phyloP scores from a whole-genome alignment of 805 yeast species.

The Saturnispora serradocipensis region DNA sequence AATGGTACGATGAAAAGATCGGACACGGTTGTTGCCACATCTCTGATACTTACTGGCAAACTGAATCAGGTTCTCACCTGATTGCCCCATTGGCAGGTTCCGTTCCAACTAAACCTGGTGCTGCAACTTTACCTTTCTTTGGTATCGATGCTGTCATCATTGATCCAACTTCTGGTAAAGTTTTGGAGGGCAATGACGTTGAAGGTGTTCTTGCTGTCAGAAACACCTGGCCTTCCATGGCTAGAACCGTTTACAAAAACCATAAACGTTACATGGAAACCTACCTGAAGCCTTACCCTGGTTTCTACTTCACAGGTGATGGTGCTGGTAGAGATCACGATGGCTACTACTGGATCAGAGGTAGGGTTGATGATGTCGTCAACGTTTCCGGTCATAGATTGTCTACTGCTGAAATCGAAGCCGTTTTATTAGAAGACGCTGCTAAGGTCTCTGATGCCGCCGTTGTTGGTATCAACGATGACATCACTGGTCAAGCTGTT shows the following conservation, averaged over 20 bases:
- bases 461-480: conserved; percentile 93
- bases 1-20: conserved; percentile 90
- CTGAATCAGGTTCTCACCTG: conserved; percentile 94
- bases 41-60: conserved; percentile 98
- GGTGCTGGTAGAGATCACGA: conserved; percentile 97
- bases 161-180: conserved; percentile 88
- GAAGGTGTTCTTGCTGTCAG: conserved; percentile 93
- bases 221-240: conserved; percentile 97
- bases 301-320: conserved; percentile 93
- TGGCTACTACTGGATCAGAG: conserved; percentile 96
- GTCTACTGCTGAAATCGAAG: conserved; percentile 97
- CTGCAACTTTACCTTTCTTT: conserved; percentile 93
- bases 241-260: conserved; percentile 88
- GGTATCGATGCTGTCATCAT: conserved; percentile 87
- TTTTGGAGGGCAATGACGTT: conserved; percentile 76
- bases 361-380: conserved; percentile 97
- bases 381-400: conserved; percentile 96
- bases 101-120: conserved; percentile 93
- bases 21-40: conserved; percentile 87
- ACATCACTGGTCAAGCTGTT: conserved; percentile 95
- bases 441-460: conserved; percentile 81
- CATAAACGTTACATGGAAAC: conserved; percentile 84
- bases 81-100: conserved; percentile 93
- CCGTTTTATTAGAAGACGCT: conserved; percentile 72
- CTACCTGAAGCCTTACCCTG: conserved; percentile 86